A percentile compares a stretch with the other conserved stretches of the same genome.
These are phyloP conservation scores for Jasminum sambac DNA, from an alignment of 257 asterid genomes.

Conservation along the genomic window DNA sequence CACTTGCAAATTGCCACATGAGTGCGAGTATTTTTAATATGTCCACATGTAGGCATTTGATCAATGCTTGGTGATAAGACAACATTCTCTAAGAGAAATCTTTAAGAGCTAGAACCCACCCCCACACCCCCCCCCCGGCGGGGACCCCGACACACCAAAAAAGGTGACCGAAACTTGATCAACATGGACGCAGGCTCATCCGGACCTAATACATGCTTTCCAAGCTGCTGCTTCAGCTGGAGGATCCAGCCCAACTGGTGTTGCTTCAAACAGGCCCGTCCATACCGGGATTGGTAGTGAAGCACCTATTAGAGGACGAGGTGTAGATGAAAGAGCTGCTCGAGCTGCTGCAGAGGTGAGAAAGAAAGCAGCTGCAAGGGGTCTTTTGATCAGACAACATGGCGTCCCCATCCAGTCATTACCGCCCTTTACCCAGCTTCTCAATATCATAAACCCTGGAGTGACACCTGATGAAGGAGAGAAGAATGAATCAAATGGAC, in stretches of 20 bases:
- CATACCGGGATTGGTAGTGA: slow-evolving; percentile 48
- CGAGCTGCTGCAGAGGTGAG: slow-evolving; percentile 82
- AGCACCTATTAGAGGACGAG: slow-evolving; percentile 63
- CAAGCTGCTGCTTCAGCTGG: slow-evolving; percentile 65
- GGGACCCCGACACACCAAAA: no score
- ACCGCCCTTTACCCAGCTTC: slow-evolving; percentile 66
- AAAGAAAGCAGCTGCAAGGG: slow-evolving; percentile 92
- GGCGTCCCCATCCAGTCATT: slow-evolving; percentile 61
- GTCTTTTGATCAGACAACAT: slow-evolving; percentile 66
- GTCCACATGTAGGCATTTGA: no score
- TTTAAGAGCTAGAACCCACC: no score
- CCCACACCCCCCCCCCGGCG: no score
- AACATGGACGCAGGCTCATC: slow-evolving; percentile 61
- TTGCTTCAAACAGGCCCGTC: slow-evolving; percentile 44
- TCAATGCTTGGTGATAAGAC: no score
- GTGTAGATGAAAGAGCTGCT: slow-evolving; percentile 87
- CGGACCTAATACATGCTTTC: slow-evolving; percentile 78
- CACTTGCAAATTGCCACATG: no score
- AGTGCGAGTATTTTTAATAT: no score
- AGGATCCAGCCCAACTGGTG: slow-evolving; percentile 31
- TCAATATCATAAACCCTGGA: slow-evolving; percentile 55
- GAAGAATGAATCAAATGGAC: slow-evolving; percentile 44
- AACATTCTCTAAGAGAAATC: no score
- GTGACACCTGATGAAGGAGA: slow-evolving; percentile 33
- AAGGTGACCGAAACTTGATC: neutral